Evolutionary conservation across 352 stramenopile species (phyloP), one percentile per base, ranked within the genome.

Genomic region (Globisporangium camurandrum): DNA sequence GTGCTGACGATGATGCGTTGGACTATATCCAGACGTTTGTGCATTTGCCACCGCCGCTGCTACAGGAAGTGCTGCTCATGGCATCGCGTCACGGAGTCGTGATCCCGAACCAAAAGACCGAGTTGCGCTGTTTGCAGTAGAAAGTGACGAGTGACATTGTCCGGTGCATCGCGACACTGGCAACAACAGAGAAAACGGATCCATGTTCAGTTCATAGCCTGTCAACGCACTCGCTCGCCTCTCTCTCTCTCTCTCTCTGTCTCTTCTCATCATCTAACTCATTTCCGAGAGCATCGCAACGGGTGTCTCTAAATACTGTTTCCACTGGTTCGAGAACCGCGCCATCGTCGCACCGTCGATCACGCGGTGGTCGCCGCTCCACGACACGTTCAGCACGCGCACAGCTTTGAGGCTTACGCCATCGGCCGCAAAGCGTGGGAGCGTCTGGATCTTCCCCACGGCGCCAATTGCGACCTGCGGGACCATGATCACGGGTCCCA

Each of bases 291-390:
- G 64, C 88, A 98, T 97, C 39, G 72, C 67, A 31, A 86, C 61
- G 22, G 96, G 96, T 43, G 94, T 96, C 66, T 99, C 95, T 59
- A 98, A 65, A 68, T 95, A 98, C 26, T 46, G 62, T 68, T 99
- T 99, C 90, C 90, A 98, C 60, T 86, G 65, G 66, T 98, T 98
- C 24, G 91, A 98, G 69, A 99, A 99, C 27, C 92, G 75, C 22
- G 96, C 96, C 79, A 99, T 97, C 11, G 95, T 98, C 6, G 95
- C 96, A 42, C 97, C 97, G 63, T 99, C 97, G 45, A 99, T 90
- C 39, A 98, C 92, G 37, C 97, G 84, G 75, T 99, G 97, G 66
- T 99, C 97, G 12, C 91, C 97, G 36, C 88, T 96, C 96, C 95
- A 99, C 34, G 88, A 98, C 12, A 99, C 89, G 54, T 97, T 91